Percentiles rank a stretch among this genome's conserved stretches.
These are phyloP conservation scores for Quercus tomentella DNA, from an alignment of 331 rosid species.

Conservation along the genomic window DNA sequence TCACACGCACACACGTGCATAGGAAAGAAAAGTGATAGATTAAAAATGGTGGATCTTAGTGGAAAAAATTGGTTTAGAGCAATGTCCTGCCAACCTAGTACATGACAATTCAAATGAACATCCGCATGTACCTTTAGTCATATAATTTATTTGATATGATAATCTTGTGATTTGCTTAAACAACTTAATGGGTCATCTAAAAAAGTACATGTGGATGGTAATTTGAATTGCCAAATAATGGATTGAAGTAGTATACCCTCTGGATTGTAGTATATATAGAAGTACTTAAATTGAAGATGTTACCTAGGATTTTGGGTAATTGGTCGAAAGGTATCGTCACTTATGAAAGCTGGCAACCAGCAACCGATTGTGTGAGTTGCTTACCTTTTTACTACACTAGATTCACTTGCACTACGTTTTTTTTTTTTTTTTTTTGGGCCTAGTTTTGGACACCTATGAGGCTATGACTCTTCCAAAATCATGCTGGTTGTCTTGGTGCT, in stretches of 20 bases:
- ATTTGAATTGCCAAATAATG: no score
- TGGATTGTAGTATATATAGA: neutral
- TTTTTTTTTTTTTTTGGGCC: no score
- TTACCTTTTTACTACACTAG: neutral
- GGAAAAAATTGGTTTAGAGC: no score
- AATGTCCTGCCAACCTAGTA: no score
- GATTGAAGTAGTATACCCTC: neutral
- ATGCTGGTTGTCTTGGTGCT: slow-evolving; percentile 8
- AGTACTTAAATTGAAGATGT: neutral
- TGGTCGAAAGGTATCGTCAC: neutral
- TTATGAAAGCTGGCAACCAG: neutral
- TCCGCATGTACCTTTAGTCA: no score
- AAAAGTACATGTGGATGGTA: no score
- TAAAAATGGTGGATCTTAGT: neutral
- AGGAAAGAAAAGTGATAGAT: neutral
- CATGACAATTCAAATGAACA: no score
- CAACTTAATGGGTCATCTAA: no score
- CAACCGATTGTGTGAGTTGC: neutral
- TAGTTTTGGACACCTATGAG: neutral
- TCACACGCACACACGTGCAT: neutral
- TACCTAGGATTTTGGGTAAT: neutral
- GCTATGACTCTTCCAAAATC: neutral
- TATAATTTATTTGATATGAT: no score
- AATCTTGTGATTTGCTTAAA: no score
- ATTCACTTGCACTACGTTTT: neutral